Base-by-base conservation (phyloP, 441 rosid genomes). In the Brassica balearica region DNA sequence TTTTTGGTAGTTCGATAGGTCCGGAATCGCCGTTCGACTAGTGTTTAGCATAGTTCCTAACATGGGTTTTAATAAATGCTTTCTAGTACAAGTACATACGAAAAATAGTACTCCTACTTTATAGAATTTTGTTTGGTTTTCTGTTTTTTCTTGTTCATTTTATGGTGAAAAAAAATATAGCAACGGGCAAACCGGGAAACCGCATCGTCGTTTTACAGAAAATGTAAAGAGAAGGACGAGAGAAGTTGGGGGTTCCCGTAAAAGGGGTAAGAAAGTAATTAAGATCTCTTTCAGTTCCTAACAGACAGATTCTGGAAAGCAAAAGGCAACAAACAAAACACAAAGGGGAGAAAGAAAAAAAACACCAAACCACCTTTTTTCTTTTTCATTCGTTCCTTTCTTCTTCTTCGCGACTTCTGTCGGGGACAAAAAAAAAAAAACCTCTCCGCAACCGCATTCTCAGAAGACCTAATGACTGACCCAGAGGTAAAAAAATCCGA, bases 401-500 rank as follows among this genome's bases (percentile, higher is more conserved):
- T 65, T 80, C 82, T 43, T 60, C 73, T 43, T 60, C 73, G 9
- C 68, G 73, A 75, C 72, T 70, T 74, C 17, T 67, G 75, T 74
- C 80, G 80, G 43, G 14, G 25, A 8, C 17, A n/a, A 6, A 5
- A 62, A 68, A 25, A 65, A 41, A 41, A 41, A 46, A 46, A 73
- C 38, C 65, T 75, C 68, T 32, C 59, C 58, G 56, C 9, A 75
- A 65, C 76, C 65, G 76, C 69, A 75, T 43, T 80, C 48, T 46
- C 83, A 17, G 59, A 72, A 25, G 64, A 76, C 80, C 83, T 65
- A 80, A 80, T 80, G 83, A 46, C 51, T 29, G 80, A 80, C 58
- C 76, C 80, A 20, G 83, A 80, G 83, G 83, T 80, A 70, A 75
- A 70, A n/a, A 61, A 10, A 27, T n/a, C 59, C 9, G 64, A 70